Base-by-base conservation (phyloP, 2,329 filamentous ascomycete genomes). In the Botrytis paeoniae region DNA sequence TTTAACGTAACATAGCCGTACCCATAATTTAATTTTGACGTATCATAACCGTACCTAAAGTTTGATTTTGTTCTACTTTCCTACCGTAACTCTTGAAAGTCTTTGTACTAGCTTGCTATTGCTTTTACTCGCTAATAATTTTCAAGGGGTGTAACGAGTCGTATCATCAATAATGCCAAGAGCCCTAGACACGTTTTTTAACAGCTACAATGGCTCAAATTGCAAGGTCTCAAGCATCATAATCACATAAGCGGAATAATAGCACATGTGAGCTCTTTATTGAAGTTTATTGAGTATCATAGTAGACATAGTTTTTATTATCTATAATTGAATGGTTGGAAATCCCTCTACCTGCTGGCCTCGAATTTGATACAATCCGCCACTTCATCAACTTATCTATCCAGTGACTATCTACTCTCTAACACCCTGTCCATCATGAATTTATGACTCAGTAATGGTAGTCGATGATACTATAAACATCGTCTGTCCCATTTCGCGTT, bases 371-470 rank as follows among this genome's bases (percentile, higher is more conserved):
- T 29, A 4, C 18, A 41, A 16, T 32, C n/a, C 6, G 3, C 18
- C 2, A 35, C 7, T 25, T 4, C 12, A 16, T 3, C 14, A 32
- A 68, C 57, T 25, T 6, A 68, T 59, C n/a, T 41, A 41, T 57
- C 1, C 18, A 10, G 4, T 12, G 12, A 25, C 16, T 25, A 4
- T 5, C 16, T 18, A 66, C 4, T 18, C 25, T n/a, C 1, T 18
- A 0, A 6, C 0, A 5, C 39, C 16, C 22, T 14, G 0, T 6
- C 9, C 0, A 41, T 5, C 10, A n/a, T 41, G 16, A 7, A 4
- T 14, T 5, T 16, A 25, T 32, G 4, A 1, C 9, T 32, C 22
- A 18, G 2, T 32, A 57, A 29, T 18, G 3, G 7, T 25, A 57
- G 29, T 32, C 32, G 18, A 41, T 37, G 18, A 69, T n/a, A 7